Percentiles rank a stretch among this genome's conserved stretches.
phyloP scores from a whole-genome alignment of 768 basidiomycete species.

The Auricularia cornea region DNA sequence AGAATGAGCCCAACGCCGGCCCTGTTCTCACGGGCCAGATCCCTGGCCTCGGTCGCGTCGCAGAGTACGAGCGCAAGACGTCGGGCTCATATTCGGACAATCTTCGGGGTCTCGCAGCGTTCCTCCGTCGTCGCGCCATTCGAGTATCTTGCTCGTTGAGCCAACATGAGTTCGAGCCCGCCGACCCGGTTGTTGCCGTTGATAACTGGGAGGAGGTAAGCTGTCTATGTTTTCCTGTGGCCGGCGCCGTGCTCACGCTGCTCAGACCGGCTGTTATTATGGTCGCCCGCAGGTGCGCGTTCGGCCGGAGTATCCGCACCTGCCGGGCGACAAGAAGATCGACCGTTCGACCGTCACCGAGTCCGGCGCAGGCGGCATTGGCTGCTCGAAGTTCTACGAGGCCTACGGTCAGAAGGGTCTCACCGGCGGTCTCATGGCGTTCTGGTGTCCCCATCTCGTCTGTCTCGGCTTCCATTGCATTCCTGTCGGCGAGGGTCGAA shows the following conservation, averaged over 20 bases:
- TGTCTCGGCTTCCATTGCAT: constrained; percentile 12
- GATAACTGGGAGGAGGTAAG: background rate
- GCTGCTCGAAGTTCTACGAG: background rate
- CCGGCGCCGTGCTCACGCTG: background rate
- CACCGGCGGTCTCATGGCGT: background rate
- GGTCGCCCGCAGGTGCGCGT: background rate
- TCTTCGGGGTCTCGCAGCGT: background rate
- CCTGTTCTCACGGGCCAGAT: no score
- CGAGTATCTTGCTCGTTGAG: background rate
- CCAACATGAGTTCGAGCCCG: background rate
- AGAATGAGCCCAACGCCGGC: no score
- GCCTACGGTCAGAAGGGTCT: background rate
- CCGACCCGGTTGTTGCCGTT: background rate
- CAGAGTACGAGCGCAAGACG: no score
- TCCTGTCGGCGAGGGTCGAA: no score
- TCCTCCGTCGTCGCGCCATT: background rate
- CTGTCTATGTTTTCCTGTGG: background rate
- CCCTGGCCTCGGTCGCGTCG: no score
- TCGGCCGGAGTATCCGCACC: background rate
- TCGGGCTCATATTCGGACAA: no score
- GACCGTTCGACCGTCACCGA: no score
- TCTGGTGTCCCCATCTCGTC: no score
- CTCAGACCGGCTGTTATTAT: background rate
- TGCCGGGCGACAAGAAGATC: no score
- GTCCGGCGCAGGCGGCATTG: background rate